Conservation (phyloP, 2,329 filamentous ascomycete species). For the Claviceps purpurea region DNA sequence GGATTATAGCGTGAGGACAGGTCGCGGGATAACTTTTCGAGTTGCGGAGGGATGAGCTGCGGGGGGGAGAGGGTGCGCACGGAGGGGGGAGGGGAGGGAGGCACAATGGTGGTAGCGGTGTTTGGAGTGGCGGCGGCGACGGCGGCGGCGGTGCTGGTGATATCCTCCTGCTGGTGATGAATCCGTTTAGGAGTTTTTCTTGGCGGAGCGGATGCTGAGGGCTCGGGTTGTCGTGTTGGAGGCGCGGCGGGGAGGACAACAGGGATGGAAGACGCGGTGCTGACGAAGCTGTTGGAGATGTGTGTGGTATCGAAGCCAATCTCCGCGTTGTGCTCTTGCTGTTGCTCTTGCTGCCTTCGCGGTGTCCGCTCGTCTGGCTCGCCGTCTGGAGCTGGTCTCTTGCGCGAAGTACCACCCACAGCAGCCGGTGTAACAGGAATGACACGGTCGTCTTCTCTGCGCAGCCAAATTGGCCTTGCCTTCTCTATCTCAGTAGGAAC, state of each 20-base stretch:
- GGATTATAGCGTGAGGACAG: constrained; percentile 42
- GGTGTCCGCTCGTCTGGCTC: constrained; percentile 2
- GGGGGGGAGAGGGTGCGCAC: constrained; percentile 28
- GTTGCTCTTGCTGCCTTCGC: not conserved
- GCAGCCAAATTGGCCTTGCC: not conserved
- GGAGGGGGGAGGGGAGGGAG: constrained; percentile 40
- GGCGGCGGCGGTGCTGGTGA: constrained; percentile 3
- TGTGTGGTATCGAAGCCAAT: constrained; percentile 17
- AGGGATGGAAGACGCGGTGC: constrained; percentile 9
- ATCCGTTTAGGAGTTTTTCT: constrained; percentile 14
- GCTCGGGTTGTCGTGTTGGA: constrained; percentile 1
- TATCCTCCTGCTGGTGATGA: constrained; percentile 3
- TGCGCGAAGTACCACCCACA: not conserved
- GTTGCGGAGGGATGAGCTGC: constrained; percentile 43
- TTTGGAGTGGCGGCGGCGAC: not conserved
- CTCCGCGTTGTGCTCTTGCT: not conserved
- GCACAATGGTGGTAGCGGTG: constrained; percentile 27
- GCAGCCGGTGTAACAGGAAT: constrained; percentile 15
- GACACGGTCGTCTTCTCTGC: not conserved
- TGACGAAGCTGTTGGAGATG: constrained; percentile 18
- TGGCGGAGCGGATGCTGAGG: constrained; percentile 18
- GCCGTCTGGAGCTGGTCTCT: not conserved
- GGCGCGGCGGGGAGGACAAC: constrained; percentile 1
- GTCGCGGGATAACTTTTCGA: constrained; percentile 37
- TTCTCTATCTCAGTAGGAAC: not conserved